Evolutionary conservation across 495 filamentous ascomycete genomes (phyloP).

Genomic region (Xylaria nigripes): DNA sequence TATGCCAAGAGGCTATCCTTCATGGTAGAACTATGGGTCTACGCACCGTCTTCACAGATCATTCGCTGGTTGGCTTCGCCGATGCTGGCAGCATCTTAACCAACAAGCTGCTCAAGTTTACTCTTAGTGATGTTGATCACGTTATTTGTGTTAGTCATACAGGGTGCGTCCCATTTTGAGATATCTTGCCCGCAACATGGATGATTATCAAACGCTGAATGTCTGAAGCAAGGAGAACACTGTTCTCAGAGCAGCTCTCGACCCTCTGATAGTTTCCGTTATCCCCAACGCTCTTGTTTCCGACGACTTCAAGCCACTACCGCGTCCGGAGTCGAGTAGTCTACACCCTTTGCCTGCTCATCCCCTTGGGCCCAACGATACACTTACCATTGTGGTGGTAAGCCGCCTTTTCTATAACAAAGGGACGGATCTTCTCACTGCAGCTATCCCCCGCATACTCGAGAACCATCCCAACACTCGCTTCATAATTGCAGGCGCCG

Average conservation of each 20-base stretch:
- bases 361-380: conserved; percentile 67
- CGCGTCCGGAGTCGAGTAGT: conserved; percentile 30
- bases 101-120: conserved; percentile 95
- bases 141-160: conserved; percentile 97
- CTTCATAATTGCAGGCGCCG: conserved; percentile 93
- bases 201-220: not conserved
- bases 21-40: conserved; percentile 95
- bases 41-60: conserved; percentile 92
- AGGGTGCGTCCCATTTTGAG: conserved; percentile 49
- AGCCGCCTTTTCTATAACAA: conserved; percentile 99
- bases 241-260: conserved; percentile 85
- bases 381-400: conserved; percentile 92
- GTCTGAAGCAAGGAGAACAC: conserved; percentile 86
- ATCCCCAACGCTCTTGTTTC: conserved; percentile 97
- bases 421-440: conserved; percentile 89
- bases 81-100: conserved; percentile 93
- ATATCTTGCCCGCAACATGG: not conserved
- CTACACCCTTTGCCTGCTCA: conserved; percentile 32
- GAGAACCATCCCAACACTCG: conserved; percentile 83
- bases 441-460: conserved; percentile 86
- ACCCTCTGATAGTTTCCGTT: conserved; percentile 93
- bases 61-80: conserved; percentile 95
- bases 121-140: conserved; percentile 92
- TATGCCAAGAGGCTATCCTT: conserved; percentile 91
- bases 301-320: conserved; percentile 76